Base-by-base conservation (phyloP, 129 eudicot genomes). In the Escallonia rubra region DNA sequence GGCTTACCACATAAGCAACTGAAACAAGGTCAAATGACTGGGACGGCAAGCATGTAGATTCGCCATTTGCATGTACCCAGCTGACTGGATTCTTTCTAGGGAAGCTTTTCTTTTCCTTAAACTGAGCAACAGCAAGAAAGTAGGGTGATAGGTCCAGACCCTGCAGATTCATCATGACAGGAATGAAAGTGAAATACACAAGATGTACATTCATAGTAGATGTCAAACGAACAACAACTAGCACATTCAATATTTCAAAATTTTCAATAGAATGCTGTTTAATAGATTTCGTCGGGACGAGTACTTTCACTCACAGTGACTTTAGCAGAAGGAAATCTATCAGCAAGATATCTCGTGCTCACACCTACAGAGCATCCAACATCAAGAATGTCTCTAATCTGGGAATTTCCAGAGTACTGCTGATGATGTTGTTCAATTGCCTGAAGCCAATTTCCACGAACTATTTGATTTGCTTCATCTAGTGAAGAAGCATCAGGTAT, bases 11-110 rank as follows among this genome's bases (percentile, higher is more conserved):
- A 66, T 89, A 94, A 68, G 97, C 74, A 76, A 94, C 73, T 57
- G 99, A 94, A 68, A 94, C 97, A 71, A 94, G 74, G 86, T 94
- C 99, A 72, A 86, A 89, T 72, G 99, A 89, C 66, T 84, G 71
- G 65, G 99, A 82, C 39, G 90, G 90, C 85, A 94, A 78, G 74
- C 94, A 82, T 16, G 99, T 89, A 68, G 62, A 67, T 87, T 94
- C 99, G 72, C 99, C 99, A 74, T 94, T 89, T 59, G 90, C 97
- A 75, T 94, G 99, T 72, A 84, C 79, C 99, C 99, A 94, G 68
- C 75, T 69, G 60, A 89, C 79, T 13, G 79, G 74, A 43, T 77
- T 79, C 59, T 76, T 59, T 39, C 80, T 72, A 15, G 65, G 63
- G 13, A 78, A 71, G 57, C 79, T 79, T 58, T 61, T 75, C 84